phyloP scores from a whole-genome alignment of 2,329 filamentous ascomycete species.

The Sporothrix euskadiensis region DNA sequence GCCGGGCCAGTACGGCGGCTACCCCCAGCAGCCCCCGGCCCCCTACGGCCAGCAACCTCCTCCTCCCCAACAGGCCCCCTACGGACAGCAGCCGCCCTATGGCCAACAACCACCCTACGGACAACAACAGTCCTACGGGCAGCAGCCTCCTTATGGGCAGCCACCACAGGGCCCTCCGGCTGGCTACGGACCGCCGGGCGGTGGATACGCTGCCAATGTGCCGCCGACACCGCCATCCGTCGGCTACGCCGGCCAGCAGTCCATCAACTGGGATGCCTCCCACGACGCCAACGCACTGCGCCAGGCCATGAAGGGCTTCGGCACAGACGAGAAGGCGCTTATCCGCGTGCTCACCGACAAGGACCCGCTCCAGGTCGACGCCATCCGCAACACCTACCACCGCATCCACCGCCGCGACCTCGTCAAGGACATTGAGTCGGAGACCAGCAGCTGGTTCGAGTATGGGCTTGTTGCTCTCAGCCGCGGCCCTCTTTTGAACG shows the following conservation, averaged over 20 bases:
- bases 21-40: conserved; percentile 28
- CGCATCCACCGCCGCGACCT: conserved; percentile 66
- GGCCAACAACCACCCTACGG: conserved; percentile 37
- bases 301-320: conserved; percentile 86
- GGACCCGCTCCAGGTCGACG: conserved; percentile 74
- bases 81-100: conserved; percentile 35
- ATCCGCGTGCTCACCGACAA: conserved; percentile 70
- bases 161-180: conserved; percentile 36
- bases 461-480: conserved; percentile 73
- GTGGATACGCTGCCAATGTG: conserved; percentile 31
- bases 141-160: conserved; percentile 34
- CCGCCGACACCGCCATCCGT: conserved; percentile 65
- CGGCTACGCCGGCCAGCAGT: conserved; percentile 73
- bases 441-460: conserved; percentile 74
- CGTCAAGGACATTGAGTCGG: conserved; percentile 72
- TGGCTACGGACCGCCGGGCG: conserved; percentile 40
- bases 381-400: conserved; percentile 67
- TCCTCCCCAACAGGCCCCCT: conserved; percentile 32
- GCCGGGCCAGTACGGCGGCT: conserved; percentile 32
- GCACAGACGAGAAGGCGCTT: conserved; percentile 78
- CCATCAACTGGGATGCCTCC: conserved; percentile 67
- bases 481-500: conserved; percentile 75
- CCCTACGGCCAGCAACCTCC: conserved; percentile 28
- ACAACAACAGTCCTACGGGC: conserved; percentile 26
- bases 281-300: conserved; percentile 71